Base-by-base conservation (phyloP, 1,284 basidiomycete genomes). In the Fomitopsis schrenkii region DNA sequence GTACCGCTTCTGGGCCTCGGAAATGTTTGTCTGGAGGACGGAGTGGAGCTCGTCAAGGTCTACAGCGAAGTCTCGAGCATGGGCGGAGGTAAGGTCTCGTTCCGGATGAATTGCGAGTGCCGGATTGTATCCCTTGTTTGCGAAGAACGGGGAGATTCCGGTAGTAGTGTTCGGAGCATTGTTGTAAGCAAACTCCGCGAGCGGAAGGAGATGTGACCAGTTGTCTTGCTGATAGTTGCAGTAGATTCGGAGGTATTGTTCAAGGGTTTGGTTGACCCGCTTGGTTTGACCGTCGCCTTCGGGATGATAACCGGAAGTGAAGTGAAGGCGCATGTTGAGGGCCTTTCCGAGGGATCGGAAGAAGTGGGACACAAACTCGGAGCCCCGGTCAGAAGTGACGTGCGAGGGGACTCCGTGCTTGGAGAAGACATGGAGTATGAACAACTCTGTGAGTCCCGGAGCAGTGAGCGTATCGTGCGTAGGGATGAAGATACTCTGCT, bases 341-440 rank as follows among this genome's bases (percentile, higher is more conserved):
- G 26, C 26, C 5, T 50, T 30, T 2, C 26, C 26, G 30, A 50
- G 48, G 2, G 26, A 30, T 9, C 48, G 12, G 2, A 5, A 30
- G 26, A 30, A 28, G 10, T 33, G 48, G 4, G 45, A 46, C 26
- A 50, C 26, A 14, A 19, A 35, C 2, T 33, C 26, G 4, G 48
- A 45, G 48, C 71, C 73, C 3, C 70, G 55, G 58, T 77, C 71
- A 10, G 67, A 72, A 45, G 70, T 72, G 56, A 77, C 65, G 48
- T 68, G 59, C 0, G 35, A 38, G 1, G 71, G 73, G 41, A 73
- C 59, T 30, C 74, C 73, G 62, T 74, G 67, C 15, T 72, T 66
- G 40, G 58, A 64, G 62, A 72, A 74, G 14, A 76, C 67, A 45
- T 71, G 68, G 14, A 65, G 57, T 26, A 75, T 19, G 57, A 72